phyloP scores from a whole-genome alignment of 371 early-diverging fungal genomes.

The Haplosporangium sp. region DNA sequence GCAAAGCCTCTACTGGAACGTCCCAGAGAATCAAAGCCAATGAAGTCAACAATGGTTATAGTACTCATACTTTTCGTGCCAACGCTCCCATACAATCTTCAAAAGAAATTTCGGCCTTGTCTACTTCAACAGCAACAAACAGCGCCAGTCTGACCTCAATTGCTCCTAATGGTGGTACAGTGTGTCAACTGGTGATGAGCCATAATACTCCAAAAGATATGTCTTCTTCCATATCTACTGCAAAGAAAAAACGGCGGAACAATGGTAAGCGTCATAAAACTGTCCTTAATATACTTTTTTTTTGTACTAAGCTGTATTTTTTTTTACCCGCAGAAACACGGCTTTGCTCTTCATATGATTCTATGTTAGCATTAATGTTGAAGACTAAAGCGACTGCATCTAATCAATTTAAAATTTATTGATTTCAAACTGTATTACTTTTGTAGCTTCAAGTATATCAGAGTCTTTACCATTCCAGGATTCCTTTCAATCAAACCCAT shows the following conservation, averaged over 20 bases:
- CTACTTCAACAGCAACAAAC: constrained; percentile 1
- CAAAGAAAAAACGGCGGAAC: constrained; percentile 48
- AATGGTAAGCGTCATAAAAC: constrained; percentile 19
- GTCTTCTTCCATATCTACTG: constrained; percentile 27
- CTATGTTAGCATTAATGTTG: too few species aligned
- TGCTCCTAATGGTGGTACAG: not conserved
- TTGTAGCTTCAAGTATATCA: not conserved
- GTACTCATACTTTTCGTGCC: constrained; percentile 40
- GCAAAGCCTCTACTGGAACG: constrained; percentile 2
- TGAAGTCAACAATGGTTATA: constrained; percentile 29
- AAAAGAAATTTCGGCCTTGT: constrained; percentile 6
- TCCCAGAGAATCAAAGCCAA: constrained; percentile 31
- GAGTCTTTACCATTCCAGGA: constrained; percentile 21
- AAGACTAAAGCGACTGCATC: too few species aligned
- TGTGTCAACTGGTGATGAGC: constrained; percentile 5
- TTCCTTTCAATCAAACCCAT: constrained; percentile 24
- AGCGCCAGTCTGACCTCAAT: not conserved
- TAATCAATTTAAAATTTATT: too few species aligned
- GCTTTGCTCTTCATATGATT: not conserved
- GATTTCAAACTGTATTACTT: not conserved
- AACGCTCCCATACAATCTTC: constrained; percentile 3
- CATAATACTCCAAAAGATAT: constrained; percentile 16
- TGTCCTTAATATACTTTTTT: not conserved
- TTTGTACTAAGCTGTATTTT: not conserved
- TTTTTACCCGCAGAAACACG: not conserved